Conservation (phyloP, 148 eudicot genomes). For the Dianthus caryophyllus region DNA sequence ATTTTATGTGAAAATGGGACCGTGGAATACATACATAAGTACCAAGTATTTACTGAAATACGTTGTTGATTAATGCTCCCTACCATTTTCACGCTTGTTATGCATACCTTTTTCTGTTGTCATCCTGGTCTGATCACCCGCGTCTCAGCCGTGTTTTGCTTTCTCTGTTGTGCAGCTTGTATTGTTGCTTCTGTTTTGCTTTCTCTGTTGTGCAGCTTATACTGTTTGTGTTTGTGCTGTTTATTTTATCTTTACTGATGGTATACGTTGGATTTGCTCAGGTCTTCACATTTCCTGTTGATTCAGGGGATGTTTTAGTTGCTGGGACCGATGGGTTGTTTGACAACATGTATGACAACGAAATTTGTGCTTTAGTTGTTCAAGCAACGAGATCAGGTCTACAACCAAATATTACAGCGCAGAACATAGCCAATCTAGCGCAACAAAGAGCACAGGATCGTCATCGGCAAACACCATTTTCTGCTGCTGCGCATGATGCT, state of each 20-base stretch:
- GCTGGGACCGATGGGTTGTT: conserved; percentile 89
- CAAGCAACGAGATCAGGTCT: conserved; percentile 42
- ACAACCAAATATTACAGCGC: conserved; percentile 52
- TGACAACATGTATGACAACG: conserved; percentile 70
- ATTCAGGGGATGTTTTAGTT: conserved; percentile 70
- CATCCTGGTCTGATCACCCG: background rate
- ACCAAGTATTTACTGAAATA: no score
- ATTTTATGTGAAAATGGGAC: no score
- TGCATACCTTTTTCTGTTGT: background rate
- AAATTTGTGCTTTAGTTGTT: conserved; percentile 50
- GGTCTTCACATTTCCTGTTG: conserved; percentile 67
- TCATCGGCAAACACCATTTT: conserved; percentile 58
- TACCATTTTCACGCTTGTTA: background rate
- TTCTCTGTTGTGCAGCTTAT: background rate
- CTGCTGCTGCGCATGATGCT: conserved; percentile 74
- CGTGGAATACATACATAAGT: no score
- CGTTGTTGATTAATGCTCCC: no score
- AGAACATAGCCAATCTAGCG: conserved; percentile 61
- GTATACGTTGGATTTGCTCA: conserved; percentile 22
- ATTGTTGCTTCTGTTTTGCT: no score
- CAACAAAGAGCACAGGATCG: conserved; percentile 56
- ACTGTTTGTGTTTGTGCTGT: background rate
- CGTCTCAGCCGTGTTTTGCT: background rate
- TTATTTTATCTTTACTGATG: background rate
- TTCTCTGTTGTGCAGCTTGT: background rate